phyloP scores from a whole-genome alignment of 1,284 basidiomycete genomes.

The Cronartium quercuum region DNA sequence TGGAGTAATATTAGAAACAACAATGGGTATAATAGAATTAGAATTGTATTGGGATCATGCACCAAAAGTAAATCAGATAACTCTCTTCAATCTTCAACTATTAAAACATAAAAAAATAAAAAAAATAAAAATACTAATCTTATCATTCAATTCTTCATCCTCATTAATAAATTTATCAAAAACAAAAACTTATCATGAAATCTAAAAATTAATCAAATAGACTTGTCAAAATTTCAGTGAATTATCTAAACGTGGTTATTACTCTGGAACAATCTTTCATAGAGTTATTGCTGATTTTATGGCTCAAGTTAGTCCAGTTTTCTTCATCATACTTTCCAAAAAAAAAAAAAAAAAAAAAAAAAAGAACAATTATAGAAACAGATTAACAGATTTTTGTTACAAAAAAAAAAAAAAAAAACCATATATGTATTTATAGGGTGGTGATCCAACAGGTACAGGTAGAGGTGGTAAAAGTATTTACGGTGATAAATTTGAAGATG shows the following conservation, averaged over 20 bases:
- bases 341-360: no score
- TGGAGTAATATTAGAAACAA: conserved; percentile 45
- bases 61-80: conserved; percentile 45
- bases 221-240: conserved; percentile 43
- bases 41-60: conserved; percentile 48
- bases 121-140: not conserved
- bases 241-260: conserved; percentile 47
- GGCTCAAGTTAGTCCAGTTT: conserved; percentile 40
- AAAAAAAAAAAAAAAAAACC: not conserved
- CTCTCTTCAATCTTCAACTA: conserved; percentile 1
- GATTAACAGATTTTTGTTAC: not conserved
- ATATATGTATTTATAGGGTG: conserved; percentile 21
- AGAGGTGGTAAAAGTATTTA: conserved; percentile 45
- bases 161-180: not conserved
- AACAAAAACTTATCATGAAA: not conserved
- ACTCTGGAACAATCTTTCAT: conserved; percentile 43
- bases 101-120: not conserved
- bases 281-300: conserved; percentile 41
- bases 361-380: no score
- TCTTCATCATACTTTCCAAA: not conserved
- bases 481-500: conserved; percentile 43
- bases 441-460: conserved; percentile 44
- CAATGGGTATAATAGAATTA: conserved; percentile 45
- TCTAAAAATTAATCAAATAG: not conserved
- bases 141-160: not conserved